These are phyloP conservation scores for Ustilago bromivora DNA, from an alignment of 1,284 basidiomycete species.

Conservation along the genomic window DNA sequence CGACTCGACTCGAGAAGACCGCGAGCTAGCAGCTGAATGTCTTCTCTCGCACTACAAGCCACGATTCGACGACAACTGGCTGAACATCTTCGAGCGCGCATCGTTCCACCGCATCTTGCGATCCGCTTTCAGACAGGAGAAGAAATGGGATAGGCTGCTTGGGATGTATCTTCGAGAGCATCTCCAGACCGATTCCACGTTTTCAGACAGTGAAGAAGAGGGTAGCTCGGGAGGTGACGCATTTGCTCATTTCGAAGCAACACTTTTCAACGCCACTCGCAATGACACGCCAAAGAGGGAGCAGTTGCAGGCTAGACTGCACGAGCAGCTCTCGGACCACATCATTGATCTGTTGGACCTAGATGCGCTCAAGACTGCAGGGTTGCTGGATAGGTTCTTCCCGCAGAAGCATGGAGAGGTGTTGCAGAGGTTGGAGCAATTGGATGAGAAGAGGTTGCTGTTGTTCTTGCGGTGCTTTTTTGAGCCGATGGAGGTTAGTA, in stretches of 20 bases:
- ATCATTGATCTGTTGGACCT: conserved; percentile 74
- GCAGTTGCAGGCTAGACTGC: conserved; percentile 26
- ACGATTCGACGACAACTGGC: conserved; percentile 78
- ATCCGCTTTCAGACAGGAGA: conserved; percentile 80
- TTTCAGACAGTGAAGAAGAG: not conserved
- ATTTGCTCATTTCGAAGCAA: conserved; percentile 47
- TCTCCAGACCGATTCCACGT: conserved; percentile 12
- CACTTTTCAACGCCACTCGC: conserved; percentile 39
- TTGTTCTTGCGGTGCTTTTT: conserved; percentile 84
- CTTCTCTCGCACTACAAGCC: conserved; percentile 93
- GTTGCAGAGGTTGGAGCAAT: conserved; percentile 63
- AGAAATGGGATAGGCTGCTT: conserved; percentile 76
- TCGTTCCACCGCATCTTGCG: conserved; percentile 91
- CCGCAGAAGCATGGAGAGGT: conserved; percentile 75
- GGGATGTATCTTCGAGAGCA: conserved; percentile 36
- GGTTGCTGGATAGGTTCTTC: conserved; percentile 78
- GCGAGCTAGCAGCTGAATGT: conserved; percentile 93
- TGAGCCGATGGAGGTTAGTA: conserved; percentile 72
- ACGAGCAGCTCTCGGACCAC: conserved; percentile 41
- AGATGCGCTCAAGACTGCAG: conserved; percentile 78
- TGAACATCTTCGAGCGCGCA: conserved; percentile 81
- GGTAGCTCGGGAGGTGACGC: conserved; percentile 20
- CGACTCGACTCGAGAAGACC: conserved; percentile 82
- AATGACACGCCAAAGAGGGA: conserved; percentile 16
- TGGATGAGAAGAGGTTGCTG: conserved; percentile 76